phyloP scores from a whole-genome alignment of 305 asterid species.

The Ilex paraguariensis region DNA sequence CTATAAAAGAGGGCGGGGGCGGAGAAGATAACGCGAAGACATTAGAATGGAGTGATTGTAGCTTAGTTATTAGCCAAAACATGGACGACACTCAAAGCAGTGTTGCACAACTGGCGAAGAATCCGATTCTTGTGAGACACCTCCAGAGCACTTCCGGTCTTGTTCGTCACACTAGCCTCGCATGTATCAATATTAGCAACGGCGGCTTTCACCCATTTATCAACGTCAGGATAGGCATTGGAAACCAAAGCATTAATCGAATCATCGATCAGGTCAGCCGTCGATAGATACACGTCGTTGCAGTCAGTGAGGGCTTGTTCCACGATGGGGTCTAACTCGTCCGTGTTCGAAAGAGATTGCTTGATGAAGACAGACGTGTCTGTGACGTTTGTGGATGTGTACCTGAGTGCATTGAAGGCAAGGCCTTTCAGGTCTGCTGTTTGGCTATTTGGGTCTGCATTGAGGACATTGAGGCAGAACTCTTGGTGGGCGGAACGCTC shows the following conservation, averaged over 20 bases:
- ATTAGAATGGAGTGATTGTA: no score
- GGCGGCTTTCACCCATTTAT: slow-evolving; percentile 12
- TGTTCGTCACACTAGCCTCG: slow-evolving; percentile 1
- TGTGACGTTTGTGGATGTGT: slow-evolving; percentile 11
- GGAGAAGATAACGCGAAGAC: no score
- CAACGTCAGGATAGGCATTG: neutral
- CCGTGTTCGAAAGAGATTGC: neutral
- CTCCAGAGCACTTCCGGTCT: neutral
- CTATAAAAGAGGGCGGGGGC: no score
- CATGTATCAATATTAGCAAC: slow-evolving; percentile 20
- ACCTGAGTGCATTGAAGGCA: slow-evolving; percentile 40
- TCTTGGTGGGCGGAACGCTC: slow-evolving; percentile 17
- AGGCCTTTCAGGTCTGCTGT: slow-evolving; percentile 37
- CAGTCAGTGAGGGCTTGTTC: slow-evolving; percentile 14
- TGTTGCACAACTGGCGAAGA: slow-evolving; percentile 11
- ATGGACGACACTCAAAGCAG: slow-evolving; percentile 13
- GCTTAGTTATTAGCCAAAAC: neutral
- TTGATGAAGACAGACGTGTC: slow-evolving; percentile 7
- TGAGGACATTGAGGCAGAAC: slow-evolving; percentile 30
- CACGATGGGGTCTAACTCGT: neutral
- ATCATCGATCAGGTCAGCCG: slow-evolving; percentile 25
- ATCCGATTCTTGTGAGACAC: slow-evolving; percentile 8
- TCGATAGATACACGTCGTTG: slow-evolving; percentile 7
- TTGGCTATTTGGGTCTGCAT: slow-evolving; percentile 31
- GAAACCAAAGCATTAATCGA: slow-evolving; percentile 18